These are phyloP conservation scores for Cryptosporidium sp. DNA, from an alignment of 169 alveolate genomes.

Conservation along the genomic window DNA sequence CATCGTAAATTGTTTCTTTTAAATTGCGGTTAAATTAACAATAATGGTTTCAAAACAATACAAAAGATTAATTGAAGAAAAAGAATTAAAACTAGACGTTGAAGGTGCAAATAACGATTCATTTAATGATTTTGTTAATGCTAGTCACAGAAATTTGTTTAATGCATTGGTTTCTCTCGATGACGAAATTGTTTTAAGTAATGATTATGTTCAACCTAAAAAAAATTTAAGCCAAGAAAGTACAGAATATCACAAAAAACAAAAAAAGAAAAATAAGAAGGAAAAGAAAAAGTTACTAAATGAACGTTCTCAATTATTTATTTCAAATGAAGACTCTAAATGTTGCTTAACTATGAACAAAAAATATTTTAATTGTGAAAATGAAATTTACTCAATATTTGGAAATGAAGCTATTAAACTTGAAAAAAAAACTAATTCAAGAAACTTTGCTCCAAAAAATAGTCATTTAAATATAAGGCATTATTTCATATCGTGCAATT, in stretches of 20 bases:
- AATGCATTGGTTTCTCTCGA: neutral
- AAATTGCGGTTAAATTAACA: neutral
- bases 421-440: neutral
- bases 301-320: neutral
- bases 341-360: conserved; percentile 54
- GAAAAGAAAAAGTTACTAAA: neutral
- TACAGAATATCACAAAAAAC: neutral
- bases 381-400: conserved; percentile 58
- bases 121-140: neutral
- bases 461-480: conserved; percentile 58
- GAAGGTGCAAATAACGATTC: neutral
- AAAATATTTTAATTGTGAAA: conserved; percentile 46
- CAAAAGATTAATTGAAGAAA: conserved; percentile 5
- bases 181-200: neutral
- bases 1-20: neutral
- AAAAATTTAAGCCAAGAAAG: neutral
- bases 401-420: conserved; percentile 10
- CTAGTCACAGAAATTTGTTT: neutral
- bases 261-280: neutral
- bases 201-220: neutral
- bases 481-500: conserved; percentile 18
- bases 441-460: neutral
- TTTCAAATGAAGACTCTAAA: neutral
- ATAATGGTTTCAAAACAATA: conserved; percentile 54
- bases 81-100: neutral